Conservation (phyloP, 2,329 filamentous ascomycete genomes). For the Aspergillus nomiae region DNA sequence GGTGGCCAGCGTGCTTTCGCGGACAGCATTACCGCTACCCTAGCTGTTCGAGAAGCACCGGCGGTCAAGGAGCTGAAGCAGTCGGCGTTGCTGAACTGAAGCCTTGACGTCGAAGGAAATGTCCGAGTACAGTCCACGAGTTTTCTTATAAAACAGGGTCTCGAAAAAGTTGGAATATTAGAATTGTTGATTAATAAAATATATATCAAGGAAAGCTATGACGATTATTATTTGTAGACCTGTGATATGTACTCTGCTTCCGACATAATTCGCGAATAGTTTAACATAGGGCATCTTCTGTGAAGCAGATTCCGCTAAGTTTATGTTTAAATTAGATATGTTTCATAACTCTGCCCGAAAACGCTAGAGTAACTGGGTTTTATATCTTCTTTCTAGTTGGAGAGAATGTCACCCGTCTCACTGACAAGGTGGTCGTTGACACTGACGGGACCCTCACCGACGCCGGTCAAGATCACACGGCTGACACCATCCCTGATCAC, state of each 20-base stretch:
- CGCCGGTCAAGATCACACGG: slow-evolving; percentile 85
- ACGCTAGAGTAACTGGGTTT: background rate
- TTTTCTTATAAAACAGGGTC: background rate
- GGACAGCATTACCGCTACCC: background rate
- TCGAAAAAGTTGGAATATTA: background rate
- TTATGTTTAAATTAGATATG: background rate
- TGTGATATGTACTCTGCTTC: background rate
- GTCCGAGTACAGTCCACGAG: background rate
- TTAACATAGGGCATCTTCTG: background rate
- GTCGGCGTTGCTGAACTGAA: slow-evolving; percentile 40
- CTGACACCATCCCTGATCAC: slow-evolving; percentile 77
- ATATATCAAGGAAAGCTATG: background rate
- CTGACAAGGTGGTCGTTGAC: slow-evolving; percentile 76
- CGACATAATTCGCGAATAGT: background rate
- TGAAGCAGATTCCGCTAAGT: background rate
- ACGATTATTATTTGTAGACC: background rate
- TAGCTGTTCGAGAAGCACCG: slow-evolving; percentile 47
- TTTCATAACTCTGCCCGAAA: background rate
- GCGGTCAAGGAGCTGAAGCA: slow-evolving; percentile 52
- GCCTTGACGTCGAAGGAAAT: background rate
- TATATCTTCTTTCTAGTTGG: slow-evolving; percentile 7
- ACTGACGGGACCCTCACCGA: slow-evolving; percentile 84
- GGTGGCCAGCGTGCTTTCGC: background rate
- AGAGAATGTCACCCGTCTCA: slow-evolving; percentile 59
- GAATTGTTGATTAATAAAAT: background rate